A percentile compares a stretch with the other conserved stretches of the same genome.
phyloP scores from a whole-genome alignment of 108 stramenopile species.

The Discostella stelligeroides region DNA sequence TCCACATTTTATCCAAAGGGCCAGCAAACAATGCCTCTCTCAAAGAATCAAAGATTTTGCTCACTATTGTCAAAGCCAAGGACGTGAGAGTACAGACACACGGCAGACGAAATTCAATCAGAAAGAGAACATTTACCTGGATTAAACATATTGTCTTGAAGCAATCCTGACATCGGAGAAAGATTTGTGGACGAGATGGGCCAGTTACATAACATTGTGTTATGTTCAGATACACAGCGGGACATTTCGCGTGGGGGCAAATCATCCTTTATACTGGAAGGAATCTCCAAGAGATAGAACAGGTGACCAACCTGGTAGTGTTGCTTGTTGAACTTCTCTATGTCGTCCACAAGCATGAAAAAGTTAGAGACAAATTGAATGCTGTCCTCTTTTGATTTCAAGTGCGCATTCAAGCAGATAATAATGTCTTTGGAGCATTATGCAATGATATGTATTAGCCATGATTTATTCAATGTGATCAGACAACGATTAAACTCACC shows the following conservation, averaged over 20 bases:
- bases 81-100: background rate
- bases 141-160: background rate
- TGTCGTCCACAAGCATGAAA: slow-evolving; percentile 14
- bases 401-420: slow-evolving; percentile 16
- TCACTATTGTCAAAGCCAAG: slow-evolving; percentile 9
- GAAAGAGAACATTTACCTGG: background rate
- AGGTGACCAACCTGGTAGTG: slow-evolving; percentile 13
- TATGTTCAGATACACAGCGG: slow-evolving; percentile 12
- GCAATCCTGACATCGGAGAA: background rate
- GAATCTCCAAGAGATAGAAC: slow-evolving; percentile 22
- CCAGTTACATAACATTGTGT: slow-evolving; percentile 3
- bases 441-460: background rate
- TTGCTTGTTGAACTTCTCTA: slow-evolving; percentile 10
- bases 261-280: slow-evolving; percentile 13
- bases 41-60: slow-evolving; percentile 8
- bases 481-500: slow-evolving; percentile 16
- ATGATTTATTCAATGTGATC: background rate
- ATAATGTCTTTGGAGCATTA: slow-evolving; percentile 22
- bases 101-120: background rate
- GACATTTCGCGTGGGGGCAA: background rate
- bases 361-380: slow-evolving; percentile 4
- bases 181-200: background rate
- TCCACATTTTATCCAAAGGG: slow-evolving; percentile 20
- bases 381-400: slow-evolving; percentile 9
- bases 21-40: slow-evolving; percentile 12